These are phyloP conservation scores for Monilinia fructigena DNA, from an alignment of 2,329 filamentous ascomycete species.

Conservation along the genomic window DNA sequence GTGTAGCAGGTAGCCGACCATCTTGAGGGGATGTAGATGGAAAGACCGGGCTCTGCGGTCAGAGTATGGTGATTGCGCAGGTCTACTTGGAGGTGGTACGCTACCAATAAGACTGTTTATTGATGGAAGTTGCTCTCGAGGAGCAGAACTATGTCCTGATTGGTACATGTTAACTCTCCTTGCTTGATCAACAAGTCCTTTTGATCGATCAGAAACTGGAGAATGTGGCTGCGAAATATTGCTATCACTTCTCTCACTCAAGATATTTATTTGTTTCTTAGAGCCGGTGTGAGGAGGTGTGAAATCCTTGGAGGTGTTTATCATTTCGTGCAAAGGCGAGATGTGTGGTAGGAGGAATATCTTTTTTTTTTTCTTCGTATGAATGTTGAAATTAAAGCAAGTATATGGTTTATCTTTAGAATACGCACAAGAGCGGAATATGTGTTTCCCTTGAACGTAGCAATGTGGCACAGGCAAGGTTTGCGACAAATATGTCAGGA, in stretches of 20 bases:
- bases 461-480: conserved; percentile 34
- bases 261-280: conserved; percentile 23
- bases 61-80: conserved; percentile 37
- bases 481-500: conserved; percentile 32
- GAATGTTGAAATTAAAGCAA: conserved; percentile 8
- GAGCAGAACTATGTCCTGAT: conserved; percentile 27
- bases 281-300: conserved; percentile 20
- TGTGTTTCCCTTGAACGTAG: conserved; percentile 30
- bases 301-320: conserved; percentile 29
- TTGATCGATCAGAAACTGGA: conserved; percentile 31
- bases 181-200: conserved; percentile 21
- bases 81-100: conserved; percentile 28
- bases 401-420: conserved; percentile 12
- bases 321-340: conserved; percentile 29
- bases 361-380: conserved; percentile 31
- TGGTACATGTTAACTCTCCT: conserved; percentile 34
- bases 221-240: conserved; percentile 29
- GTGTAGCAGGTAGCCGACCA: conserved; percentile 33
- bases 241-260: conserved; percentile 29
- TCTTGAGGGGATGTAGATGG: conserved; percentile 35
- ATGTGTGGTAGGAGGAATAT: conserved; percentile 33
- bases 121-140: conserved; percentile 39
- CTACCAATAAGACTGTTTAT: conserved; percentile 39
- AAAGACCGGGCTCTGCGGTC: conserved; percentile 39
- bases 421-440: conserved; percentile 26